phyloP scores from a whole-genome alignment of 2,329 filamentous ascomycete genomes.

The Colletotrichum eleusines region DNA sequence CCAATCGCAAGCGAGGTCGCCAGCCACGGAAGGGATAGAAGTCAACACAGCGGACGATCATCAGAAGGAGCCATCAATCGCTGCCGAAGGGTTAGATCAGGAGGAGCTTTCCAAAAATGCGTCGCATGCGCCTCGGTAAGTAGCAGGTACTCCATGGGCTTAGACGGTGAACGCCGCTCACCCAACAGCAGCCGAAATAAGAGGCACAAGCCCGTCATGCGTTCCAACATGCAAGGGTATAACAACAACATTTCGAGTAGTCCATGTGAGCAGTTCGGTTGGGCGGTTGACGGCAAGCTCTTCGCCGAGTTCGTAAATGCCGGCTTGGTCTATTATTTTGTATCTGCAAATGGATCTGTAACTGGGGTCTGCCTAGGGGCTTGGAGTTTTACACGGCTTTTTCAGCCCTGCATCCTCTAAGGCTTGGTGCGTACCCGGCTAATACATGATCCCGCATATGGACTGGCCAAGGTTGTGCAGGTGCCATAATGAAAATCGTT shows the following conservation, averaged over 20 bases:
- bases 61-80: background rate
- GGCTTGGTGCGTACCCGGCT: background rate
- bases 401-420: background rate
- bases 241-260: background rate
- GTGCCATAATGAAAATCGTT: background rate
- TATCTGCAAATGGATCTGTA: background rate
- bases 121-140: background rate
- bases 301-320: background rate
- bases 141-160: background rate
- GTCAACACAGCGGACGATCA: background rate
- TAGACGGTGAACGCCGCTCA: background rate
- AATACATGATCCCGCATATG: background rate
- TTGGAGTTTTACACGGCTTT: background rate
- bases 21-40: background rate
- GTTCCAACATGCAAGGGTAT: background rate
- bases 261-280: background rate
- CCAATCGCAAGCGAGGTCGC: background rate
- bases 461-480: background rate
- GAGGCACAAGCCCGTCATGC: background rate
- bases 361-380: background rate
- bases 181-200: background rate
- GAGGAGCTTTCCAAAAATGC: background rate
- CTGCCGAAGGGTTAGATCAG: background rate
- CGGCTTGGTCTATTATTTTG: background rate
- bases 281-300: background rate